Evolutionary conservation across 2,329 filamentous ascomycete genomes (phyloP).

Genomic region (Apiospora arundinis): DNA sequence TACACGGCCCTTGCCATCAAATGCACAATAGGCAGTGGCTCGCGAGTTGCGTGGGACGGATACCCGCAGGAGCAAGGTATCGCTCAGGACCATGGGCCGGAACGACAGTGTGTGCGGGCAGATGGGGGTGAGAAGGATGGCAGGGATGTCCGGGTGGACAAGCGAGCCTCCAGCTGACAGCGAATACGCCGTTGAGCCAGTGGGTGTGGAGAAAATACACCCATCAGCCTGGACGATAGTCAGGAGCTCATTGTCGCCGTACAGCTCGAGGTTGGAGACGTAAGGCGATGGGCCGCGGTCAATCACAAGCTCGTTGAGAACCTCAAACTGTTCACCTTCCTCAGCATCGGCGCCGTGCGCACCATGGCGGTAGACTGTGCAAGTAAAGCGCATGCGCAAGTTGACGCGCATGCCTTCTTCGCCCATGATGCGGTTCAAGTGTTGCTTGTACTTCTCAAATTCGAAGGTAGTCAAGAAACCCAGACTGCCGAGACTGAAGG

Average conservation of each 20-base stretch:
- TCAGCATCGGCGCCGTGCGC: slow-evolving; percentile 68
- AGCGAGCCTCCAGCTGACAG: slow-evolving; percentile 94
- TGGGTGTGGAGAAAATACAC: slow-evolving; percentile 97
- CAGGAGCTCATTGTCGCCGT: slow-evolving; percentile 91
- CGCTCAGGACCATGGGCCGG: slow-evolving; percentile 95
- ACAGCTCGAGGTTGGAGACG: slow-evolving; percentile 94
- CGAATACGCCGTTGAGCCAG: slow-evolving; percentile 93
- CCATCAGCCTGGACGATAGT: slow-evolving; percentile 97
- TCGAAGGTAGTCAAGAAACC: slow-evolving; percentile 91
- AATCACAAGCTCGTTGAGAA: slow-evolving; percentile 97
- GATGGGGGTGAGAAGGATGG: slow-evolving; percentile 95
- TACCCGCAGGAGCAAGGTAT: slow-evolving; percentile 90
- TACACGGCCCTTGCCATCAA: slow-evolving; percentile 95
- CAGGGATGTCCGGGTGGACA: slow-evolving; percentile 95
- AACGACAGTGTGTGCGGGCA: slow-evolving; percentile 97
- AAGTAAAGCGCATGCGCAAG: slow-evolving; percentile 97
- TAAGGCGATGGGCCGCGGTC: slow-evolving; percentile 96
- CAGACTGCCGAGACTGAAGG: slow-evolving; percentile 82
- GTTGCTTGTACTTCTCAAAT: slow-evolving; percentile 85
- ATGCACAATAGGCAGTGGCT: slow-evolving; percentile 94
- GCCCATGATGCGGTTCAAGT: slow-evolving; percentile 89
- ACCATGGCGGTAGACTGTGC: slow-evolving; percentile 86
- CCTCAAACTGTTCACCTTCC: slow-evolving; percentile 95
- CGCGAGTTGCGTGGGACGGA: slow-evolving; percentile 84
- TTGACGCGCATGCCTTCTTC: slow-evolving; percentile 97